Evolutionary conservation across 352 stramenopile species (phyloP).

Genomic region (Phytophthora macrochlamydospora): DNA sequence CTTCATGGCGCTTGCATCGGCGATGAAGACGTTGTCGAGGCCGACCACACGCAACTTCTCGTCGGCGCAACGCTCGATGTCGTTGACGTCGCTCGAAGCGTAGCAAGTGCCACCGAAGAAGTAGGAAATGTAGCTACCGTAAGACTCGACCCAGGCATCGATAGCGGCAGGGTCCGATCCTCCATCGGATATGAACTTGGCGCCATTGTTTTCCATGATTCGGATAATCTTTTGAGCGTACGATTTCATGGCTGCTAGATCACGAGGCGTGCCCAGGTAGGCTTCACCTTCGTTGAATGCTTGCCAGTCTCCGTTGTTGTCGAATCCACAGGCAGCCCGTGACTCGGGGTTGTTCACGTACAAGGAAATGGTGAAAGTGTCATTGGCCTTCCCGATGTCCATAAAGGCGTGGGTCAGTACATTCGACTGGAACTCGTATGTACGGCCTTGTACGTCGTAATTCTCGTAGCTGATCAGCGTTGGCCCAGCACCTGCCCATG

Average conservation of each 20-base stretch:
- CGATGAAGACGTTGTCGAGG: conserved; percentile 66
- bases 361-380: conserved; percentile 54
- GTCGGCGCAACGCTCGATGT: conserved; percentile 61
- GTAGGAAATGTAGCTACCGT: conserved; percentile 47
- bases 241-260: conserved; percentile 60
- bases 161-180: conserved; percentile 33
- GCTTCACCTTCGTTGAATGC: conserved; percentile 41
- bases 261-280: conserved; percentile 51
- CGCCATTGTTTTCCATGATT: conserved; percentile 36
- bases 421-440: conserved; percentile 70
- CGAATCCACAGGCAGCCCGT: conserved; percentile 48
- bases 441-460: conserved; percentile 45
- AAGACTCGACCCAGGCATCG: conserved; percentile 43
- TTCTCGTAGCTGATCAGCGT: conserved; percentile 67
- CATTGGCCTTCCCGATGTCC: conserved; percentile 17
- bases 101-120: conserved; percentile 81
- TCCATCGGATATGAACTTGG: conserved; percentile 48
- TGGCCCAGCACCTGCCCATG: conserved; percentile 47
- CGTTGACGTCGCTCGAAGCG: conserved; percentile 42
- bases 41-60: conserved; percentile 58
- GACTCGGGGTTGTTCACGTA: conserved; percentile 68
- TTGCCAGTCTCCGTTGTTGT: conserved; percentile 43
- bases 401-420: conserved; percentile 49
- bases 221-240: conserved; percentile 51
- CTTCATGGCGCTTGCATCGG: conserved; percentile 58